Percentiles rank a stretch among this genome's conserved stretches.
Evolutionary conservation across 108 stramenopile species (phyloP).

Genomic region (Nitzschia sp.): DNA sequence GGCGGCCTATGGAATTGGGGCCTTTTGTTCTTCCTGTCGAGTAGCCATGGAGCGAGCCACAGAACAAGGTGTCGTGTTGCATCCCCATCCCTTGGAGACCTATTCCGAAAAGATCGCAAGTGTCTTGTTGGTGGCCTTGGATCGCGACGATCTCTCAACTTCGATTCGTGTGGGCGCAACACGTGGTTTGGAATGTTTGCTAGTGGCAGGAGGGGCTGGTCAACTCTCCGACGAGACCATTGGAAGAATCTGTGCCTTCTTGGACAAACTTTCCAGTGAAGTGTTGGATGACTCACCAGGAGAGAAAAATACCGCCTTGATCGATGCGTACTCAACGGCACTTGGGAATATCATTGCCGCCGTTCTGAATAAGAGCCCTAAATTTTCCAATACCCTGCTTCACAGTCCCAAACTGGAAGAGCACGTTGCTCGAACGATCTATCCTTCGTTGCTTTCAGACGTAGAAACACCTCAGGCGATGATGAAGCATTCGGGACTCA

Average conservation of each 20-base stretch:
- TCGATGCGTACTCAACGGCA: background rate
- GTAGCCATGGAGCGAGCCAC: conserved; percentile 45
- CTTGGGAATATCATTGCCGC: conserved; percentile 25
- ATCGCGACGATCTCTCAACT: conserved; percentile 5
- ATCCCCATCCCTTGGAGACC: conserved; percentile 72
- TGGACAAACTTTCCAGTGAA: conserved; percentile 14
- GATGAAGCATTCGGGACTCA: conserved; percentile 7
- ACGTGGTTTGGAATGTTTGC: conserved; percentile 22
- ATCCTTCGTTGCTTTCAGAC: conserved; percentile 3
- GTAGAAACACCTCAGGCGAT: background rate
- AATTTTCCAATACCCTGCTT: conserved; percentile 4
- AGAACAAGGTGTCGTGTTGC: conserved; percentile 47
- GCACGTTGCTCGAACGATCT: conserved; percentile 5
- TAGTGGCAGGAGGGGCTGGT: background rate
- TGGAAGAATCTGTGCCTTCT: conserved; percentile 23
- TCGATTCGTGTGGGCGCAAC: conserved; percentile 17
- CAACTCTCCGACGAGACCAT: conserved; percentile 11
- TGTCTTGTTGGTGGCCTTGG: conserved; percentile 29
- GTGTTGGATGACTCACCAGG: background rate
- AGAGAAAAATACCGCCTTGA: background rate
- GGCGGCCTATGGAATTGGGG: conserved; percentile 70
- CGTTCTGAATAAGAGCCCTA: background rate
- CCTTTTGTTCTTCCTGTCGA: conserved; percentile 65
- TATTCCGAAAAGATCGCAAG: conserved; percentile 36
- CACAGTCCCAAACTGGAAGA: conserved; percentile 1